A percentile compares a stretch with the other conserved stretches of the same genome.
phyloP scores from a whole-genome alignment of 2,329 filamentous ascomycete genomes.

The Exophiala dermatitidis region DNA sequence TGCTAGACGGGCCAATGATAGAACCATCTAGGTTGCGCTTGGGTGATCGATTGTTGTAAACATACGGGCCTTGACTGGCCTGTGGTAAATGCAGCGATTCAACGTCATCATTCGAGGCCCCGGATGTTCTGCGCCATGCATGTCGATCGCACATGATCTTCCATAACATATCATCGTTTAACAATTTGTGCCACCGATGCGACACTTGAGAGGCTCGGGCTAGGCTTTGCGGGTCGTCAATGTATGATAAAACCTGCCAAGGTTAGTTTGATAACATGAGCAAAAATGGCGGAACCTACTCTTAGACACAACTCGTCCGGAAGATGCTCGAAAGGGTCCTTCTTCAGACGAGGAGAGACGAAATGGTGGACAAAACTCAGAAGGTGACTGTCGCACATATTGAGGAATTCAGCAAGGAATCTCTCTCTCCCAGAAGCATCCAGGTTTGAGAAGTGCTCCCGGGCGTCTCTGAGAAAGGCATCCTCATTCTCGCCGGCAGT shows the following conservation, averaged over 20 bases:
- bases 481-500: slow-evolving; percentile 62
- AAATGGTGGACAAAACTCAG: slow-evolving; percentile 95
- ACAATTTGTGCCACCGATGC: slow-evolving; percentile 80
- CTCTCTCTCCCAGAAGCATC: slow-evolving; percentile 69
- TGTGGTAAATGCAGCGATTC: slow-evolving; percentile 37
- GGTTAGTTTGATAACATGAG: background rate
- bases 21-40: slow-evolving; percentile 24
- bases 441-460: slow-evolving; percentile 71
- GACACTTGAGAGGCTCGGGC: slow-evolving; percentile 95
- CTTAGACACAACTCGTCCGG: slow-evolving; percentile 88
- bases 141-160: slow-evolving; percentile 95
- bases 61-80: slow-evolving; percentile 46
- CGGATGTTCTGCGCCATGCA: slow-evolving; percentile 62
- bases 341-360: slow-evolving; percentile 87
- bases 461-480: slow-evolving; percentile 69
- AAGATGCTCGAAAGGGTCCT: slow-evolving; percentile 87
- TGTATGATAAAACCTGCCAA: slow-evolving; percentile 81
- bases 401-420: slow-evolving; percentile 78
- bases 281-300: slow-evolving; percentile 45
- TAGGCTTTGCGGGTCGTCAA: slow-evolving; percentile 91
- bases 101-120: slow-evolving; percentile 35
- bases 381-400: slow-evolving; percentile 89
- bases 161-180: slow-evolving; percentile 97
- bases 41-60: slow-evolving; percentile 12
- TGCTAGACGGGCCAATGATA: slow-evolving; percentile 37